Percentiles rank a stretch among this genome's conserved stretches.
These are phyloP conservation scores for Fraxinus albicans DNA, from an alignment of 305 asterid species.

Conservation along the genomic window DNA sequence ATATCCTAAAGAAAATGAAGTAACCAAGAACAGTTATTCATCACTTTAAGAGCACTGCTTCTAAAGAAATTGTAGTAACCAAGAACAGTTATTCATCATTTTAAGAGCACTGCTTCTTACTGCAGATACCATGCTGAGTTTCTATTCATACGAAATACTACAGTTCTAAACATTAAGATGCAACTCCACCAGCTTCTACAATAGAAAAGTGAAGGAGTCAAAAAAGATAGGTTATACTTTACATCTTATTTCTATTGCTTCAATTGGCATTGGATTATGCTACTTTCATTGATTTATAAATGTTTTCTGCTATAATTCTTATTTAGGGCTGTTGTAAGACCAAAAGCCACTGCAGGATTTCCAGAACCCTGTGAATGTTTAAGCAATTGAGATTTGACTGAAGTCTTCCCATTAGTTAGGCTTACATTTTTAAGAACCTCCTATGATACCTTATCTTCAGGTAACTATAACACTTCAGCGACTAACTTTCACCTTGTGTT, in stretches of 20 bases:
- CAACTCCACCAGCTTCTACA: slow-evolving; percentile 7
- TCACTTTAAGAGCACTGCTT: not conserved
- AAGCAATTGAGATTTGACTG: not conserved
- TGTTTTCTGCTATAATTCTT: slow-evolving; percentile 4
- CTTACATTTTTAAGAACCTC: slow-evolving; percentile 11
- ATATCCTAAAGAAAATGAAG: slow-evolving; percentile 7
- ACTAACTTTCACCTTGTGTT: slow-evolving; percentile 2
- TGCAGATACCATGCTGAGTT: not conserved
- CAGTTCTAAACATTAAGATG: slow-evolving; percentile 7
- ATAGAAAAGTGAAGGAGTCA: not conserved
- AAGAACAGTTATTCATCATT: not conserved
- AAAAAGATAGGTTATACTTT: not conserved
- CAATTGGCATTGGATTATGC: not conserved
- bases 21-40: not conserved
- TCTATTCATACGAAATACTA: slow-evolving; percentile 12
- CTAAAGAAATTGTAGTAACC: slow-evolving; percentile 1
- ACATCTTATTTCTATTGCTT: not conserved
- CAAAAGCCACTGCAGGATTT: not conserved
- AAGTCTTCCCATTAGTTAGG: not conserved
- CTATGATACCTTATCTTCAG: slow-evolving; percentile 4
- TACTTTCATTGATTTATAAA: slow-evolving; percentile 5
- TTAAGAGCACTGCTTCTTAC: not conserved
- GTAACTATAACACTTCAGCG: slow-evolving; percentile 10
- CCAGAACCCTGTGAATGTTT: not conserved
- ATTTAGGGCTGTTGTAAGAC: not conserved